These are phyloP conservation scores for Cenchrus purpureus DNA, from an alignment of 176 grass and related monocot species.

Conservation along the genomic window DNA sequence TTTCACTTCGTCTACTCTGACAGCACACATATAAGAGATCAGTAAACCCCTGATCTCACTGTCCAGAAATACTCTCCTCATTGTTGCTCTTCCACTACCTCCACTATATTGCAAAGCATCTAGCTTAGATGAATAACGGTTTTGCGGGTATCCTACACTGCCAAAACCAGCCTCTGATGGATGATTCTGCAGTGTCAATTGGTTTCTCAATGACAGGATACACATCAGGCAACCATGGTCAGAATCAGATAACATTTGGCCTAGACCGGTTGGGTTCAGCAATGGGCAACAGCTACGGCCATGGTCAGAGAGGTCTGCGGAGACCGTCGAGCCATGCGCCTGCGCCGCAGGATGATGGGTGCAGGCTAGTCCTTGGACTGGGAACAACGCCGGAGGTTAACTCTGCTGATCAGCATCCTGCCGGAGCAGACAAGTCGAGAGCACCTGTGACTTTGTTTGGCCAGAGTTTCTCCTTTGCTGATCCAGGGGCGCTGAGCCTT, in stretches of 20 bases:
- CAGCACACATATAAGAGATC: constrained; percentile 31
- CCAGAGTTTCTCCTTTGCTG: constrained; percentile 51
- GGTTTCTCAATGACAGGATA: constrained; percentile 33
- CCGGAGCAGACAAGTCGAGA: constrained; percentile 32
- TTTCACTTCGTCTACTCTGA: constrained; percentile 65
- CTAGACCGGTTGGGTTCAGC: constrained; percentile 29
- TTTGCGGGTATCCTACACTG: neutral
- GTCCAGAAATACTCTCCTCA: neutral
- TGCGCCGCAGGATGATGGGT: constrained; percentile 56
- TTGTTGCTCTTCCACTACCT: constrained; percentile 26
- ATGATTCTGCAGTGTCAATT: constrained; percentile 28
- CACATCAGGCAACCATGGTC: constrained; percentile 13
- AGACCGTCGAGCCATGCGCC: constrained; percentile 23
- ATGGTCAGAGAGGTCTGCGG: constrained; percentile 1
- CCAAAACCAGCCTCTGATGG: constrained; percentile 39
- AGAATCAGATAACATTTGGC: constrained; percentile 44
- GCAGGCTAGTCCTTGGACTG: constrained; percentile 66
- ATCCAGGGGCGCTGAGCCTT: constrained; percentile 52
- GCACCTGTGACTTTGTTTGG: constrained; percentile 47
- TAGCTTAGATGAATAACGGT: constrained; percentile 41
- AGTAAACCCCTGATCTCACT: constrained; percentile 30
- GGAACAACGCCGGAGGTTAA: constrained; percentile 41
- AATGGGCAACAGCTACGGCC: constrained; percentile 5
- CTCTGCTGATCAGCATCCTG: constrained; percentile 11
- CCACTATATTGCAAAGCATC: neutral